Percentiles rank a stretch among this genome's conserved stretches.
phyloP scores from a whole-genome alignment of 1,284 basidiomycete species.

The Meira miltonrushii region DNA sequence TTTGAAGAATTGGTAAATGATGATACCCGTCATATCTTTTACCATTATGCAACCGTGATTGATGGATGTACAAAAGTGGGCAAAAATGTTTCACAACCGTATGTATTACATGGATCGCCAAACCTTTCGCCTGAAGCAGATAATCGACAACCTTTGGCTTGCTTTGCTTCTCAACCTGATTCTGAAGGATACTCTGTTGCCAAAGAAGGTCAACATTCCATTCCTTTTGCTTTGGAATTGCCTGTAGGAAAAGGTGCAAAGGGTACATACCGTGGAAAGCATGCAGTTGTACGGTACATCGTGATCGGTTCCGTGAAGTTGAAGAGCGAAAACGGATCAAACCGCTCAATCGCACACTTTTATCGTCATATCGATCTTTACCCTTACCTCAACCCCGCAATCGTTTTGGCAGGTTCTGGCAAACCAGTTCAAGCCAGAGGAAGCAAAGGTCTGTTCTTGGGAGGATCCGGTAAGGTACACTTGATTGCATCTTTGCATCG shows the following conservation, averaged over 20 bases:
- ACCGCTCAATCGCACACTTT: conserved; percentile 79
- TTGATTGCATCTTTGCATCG: conserved; percentile 71
- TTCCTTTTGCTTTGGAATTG: conserved; percentile 75
- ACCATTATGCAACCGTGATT: conserved; percentile 68
- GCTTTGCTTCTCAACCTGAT: conserved; percentile 57
- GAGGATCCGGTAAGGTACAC: conserved; percentile 65
- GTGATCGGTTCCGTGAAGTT: conserved; percentile 77
- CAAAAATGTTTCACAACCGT: conserved; percentile 38
- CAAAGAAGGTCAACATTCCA: conserved; percentile 62
- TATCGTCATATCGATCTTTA: conserved; percentile 79
- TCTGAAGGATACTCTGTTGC: conserved; percentile 64
- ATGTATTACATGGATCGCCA: conserved; percentile 45
- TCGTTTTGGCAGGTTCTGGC: conserved; percentile 63
- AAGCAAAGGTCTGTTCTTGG: conserved; percentile 62
- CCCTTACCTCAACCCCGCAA: conserved; percentile 68
- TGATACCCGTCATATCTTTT: conserved; percentile 73
- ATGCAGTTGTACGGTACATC: conserved; percentile 73
- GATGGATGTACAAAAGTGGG: conserved; percentile 38
- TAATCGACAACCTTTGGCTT: conserved; percentile 57
- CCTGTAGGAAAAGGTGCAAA: conserved; percentile 68
- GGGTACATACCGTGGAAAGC: conserved; percentile 63
- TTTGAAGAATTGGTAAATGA: conserved; percentile 69
- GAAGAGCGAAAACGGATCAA: conserved; percentile 60
- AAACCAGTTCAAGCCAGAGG: conserved; percentile 63
- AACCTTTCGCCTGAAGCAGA: conserved; percentile 54